Evolutionary conservation across 345 rosid species (phyloP), one percentile per base, ranked within the genome.

Genomic region (Euphorbia lathyris): DNA sequence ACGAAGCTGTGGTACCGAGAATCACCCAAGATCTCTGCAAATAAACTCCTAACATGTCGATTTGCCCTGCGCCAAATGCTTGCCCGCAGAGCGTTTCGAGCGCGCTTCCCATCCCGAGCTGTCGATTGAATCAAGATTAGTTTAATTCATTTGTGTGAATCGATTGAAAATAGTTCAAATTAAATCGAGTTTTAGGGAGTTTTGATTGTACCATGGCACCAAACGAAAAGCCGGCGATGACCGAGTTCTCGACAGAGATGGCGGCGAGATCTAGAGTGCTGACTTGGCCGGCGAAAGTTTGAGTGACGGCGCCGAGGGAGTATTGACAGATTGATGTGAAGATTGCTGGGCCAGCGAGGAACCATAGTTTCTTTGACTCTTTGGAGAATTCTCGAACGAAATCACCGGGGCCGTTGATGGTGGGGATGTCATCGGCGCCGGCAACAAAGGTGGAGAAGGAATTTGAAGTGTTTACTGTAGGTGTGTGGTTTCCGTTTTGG

Each of bases 91-190:
- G 81, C n/a, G 98, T 94, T 81, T 94, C 97, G 9, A 94, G 87
- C 40, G 98, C 95, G 61, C 98, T 94, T 69, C 98, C 98, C 98
- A 91, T 94, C n/a, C 98, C 98, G 51, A 94, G 84, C 98, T 93
- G 77, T 23, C n/a, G 29, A 55, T 22, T 3, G 58, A 25, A 16
- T 51, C 25, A 51, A 7, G 10, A 51, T n/a, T 45, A 45, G 11
- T 40, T 45, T 45, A 12, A 45, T 45, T 16, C 16, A 10, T 1
- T 12, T 40, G 10, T 40, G 45, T 40, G 9, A 40, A 40, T 45
- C 51, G 16, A 45, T 40, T 1, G 45, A 45, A 45, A 45, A 11
- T 45, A 34, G 38, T n/a, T n/a, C n/a, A 34, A 16, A 45, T 45
- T 10, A 3, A 14, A 45, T 45, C 51, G 51, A 45, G 38, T 34